Evolutionary conservation across 805 yeast species (phyloP).

Genomic region (Clavispora phyllophila): DNA sequence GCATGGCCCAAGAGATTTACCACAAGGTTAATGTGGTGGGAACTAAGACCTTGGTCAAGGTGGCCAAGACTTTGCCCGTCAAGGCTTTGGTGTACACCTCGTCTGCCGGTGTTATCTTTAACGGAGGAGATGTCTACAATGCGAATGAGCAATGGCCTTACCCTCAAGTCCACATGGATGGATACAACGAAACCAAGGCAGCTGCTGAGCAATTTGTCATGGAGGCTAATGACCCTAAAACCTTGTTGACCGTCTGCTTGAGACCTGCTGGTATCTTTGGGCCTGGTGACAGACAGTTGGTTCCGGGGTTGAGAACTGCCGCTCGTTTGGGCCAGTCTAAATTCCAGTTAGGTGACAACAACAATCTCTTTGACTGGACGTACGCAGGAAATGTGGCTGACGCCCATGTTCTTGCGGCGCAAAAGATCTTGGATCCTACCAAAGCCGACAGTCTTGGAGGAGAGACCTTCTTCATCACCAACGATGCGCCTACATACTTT

Average conservation of each 20-base stretch:
- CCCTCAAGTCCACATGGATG: constrained; percentile 91
- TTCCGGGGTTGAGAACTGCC: constrained; percentile 84
- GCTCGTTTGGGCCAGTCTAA: constrained; percentile 82
- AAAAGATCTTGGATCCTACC: constrained; percentile 52
- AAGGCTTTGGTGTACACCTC: constrained; percentile 88
- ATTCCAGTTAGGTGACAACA: constrained; percentile 92
- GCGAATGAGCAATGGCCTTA: constrained; percentile 95
- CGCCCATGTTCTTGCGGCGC: constrained; percentile 90
- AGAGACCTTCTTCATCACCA: constrained; percentile 83
- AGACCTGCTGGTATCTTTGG: constrained; percentile 99
- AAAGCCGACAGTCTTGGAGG: constrained; percentile 59
- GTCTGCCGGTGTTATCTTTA: constrained; percentile 94
- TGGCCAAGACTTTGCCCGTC: constrained; percentile 48
- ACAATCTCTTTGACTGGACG: constrained; percentile 93
- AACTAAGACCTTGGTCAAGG: constrained; percentile 66
- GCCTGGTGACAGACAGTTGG: constrained; percentile 95
- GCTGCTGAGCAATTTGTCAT: constrained; percentile 81
- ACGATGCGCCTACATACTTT: constrained; percentile 91
- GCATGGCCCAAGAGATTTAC: constrained; percentile 69
- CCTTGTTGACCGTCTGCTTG: constrained; percentile 73
- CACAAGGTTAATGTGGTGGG: constrained; percentile 90
- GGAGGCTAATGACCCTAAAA: constrained; percentile 55
- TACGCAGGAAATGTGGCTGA: constrained; percentile 98
- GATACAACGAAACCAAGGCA: constrained; percentile 93
- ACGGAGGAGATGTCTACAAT: constrained; percentile 87